Conservation (phyloP, 306 rosid species). For the Pueraria montana region DNA sequence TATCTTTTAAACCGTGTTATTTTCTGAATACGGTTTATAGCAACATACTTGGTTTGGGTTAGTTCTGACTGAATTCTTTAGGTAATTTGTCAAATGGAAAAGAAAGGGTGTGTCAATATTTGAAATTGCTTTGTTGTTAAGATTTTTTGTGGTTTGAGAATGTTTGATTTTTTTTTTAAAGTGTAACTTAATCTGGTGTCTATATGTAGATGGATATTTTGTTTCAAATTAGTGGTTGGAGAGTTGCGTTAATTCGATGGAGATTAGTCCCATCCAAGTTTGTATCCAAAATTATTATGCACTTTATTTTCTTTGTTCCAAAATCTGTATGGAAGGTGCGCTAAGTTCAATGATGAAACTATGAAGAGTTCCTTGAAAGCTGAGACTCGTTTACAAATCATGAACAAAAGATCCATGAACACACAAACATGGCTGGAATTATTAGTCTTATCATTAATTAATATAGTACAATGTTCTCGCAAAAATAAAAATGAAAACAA, state of each 20-base stretch:
- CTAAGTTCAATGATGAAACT: no score
- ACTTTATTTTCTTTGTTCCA: not conserved
- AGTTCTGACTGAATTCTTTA: conserved; percentile 38
- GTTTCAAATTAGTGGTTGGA: conserved; percentile 47
- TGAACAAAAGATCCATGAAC: no score
- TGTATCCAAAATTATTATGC: not conserved
- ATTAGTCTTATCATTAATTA: no score
- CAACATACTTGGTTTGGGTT: conserved; percentile 51
- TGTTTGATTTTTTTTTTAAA: conserved; percentile 63
- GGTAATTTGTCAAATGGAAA: conserved; percentile 36
- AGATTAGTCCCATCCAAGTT: not conserved
- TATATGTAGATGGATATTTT: conserved; percentile 46
- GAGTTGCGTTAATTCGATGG: conserved; percentile 21
- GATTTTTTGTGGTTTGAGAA: conserved; percentile 44
- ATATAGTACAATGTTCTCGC: no score
- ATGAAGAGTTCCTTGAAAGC: no score
- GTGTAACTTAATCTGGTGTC: no score
- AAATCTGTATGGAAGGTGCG: no score
- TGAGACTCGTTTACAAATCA: no score
- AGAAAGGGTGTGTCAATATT: conserved; percentile 47
- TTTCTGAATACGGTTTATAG: conserved; percentile 44
- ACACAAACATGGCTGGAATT: no score
- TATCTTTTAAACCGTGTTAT: conserved; percentile 43
- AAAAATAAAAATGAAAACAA: no score
- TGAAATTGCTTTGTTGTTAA: conserved; percentile 53